These are phyloP conservation scores for Hydnomerulius pinastri DNA, from an alignment of 768 basidiomycete species.

Conservation along the genomic window DNA sequence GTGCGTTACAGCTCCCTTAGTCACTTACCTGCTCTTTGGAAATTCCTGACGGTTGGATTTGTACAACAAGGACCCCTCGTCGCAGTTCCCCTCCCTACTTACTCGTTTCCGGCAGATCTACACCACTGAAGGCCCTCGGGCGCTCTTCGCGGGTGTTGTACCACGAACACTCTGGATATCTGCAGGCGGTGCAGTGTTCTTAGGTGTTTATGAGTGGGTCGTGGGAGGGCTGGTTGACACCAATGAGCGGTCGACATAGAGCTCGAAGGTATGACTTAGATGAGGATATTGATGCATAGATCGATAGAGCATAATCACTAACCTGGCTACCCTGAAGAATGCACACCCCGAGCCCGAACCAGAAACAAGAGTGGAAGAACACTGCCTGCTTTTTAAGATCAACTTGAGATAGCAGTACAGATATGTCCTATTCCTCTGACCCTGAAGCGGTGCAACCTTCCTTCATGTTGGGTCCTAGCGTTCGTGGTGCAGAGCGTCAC, in stretches of 20 bases:
- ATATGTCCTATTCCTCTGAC: no score
- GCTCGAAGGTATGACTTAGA: no score
- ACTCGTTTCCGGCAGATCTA: conserved; percentile 69
- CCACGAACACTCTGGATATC: conserved; percentile 97
- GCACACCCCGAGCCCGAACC: no score
- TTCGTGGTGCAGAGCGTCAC: no score
- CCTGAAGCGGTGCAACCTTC: no score
- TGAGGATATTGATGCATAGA: no score
- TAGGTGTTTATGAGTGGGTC: conserved; percentile 93
- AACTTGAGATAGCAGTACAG: no score
- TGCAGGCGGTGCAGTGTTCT: conserved; percentile 93
- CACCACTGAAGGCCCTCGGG: conserved; percentile 63
- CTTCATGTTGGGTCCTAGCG: no score
- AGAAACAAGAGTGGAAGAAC: no score
- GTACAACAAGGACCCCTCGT: conserved; percentile 47
- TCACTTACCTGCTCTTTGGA: neutral
- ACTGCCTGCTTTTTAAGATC: no score
- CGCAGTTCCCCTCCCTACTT: conserved; percentile 54
- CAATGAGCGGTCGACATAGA: neutral
- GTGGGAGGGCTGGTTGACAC: conserved; percentile 48
- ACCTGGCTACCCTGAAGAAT: no score
- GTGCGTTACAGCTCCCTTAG: conserved; percentile 43
- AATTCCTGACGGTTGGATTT: neutral
- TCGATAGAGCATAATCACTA: no score
- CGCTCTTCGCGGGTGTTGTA: conserved; percentile 84